A percentile compares a stretch with the other conserved stretches of the same genome.
These are phyloP conservation scores for Thermoascus crustaceus DNA, from an alignment of 2,329 filamentous ascomycete genomes.

Conservation along the genomic window DNA sequence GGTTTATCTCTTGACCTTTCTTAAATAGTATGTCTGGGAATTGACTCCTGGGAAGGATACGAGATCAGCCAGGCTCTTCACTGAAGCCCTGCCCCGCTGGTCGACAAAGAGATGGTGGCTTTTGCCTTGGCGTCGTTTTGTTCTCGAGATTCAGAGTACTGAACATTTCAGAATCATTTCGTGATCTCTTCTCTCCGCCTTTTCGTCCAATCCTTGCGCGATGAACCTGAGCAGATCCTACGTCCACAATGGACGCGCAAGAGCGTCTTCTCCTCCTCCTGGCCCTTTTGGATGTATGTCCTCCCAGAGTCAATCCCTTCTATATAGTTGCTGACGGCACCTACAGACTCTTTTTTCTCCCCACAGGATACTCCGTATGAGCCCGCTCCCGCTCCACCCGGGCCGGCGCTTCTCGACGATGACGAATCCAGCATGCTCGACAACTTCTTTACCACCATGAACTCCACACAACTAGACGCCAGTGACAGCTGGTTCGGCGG, in stretches of 20 bases:
- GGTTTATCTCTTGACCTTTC: neutral
- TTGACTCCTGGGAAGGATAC: no score
- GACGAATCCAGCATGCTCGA: slow-evolving; percentile 49
- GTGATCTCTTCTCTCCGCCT: neutral
- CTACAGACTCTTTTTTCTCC: slow-evolving; percentile 27
- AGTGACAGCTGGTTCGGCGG: slow-evolving; percentile 31
- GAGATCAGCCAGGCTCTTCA: no score
- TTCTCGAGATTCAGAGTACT: neutral
- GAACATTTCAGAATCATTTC: neutral
- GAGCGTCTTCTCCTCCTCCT: slow-evolving; percentile 42
- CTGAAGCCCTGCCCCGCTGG: no score
- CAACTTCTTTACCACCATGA: slow-evolving; percentile 37
- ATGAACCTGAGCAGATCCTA: slow-evolving; percentile 29
- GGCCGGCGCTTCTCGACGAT: slow-evolving; percentile 58
- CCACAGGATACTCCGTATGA: slow-evolving; percentile 30
- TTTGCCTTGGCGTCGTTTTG: no score
- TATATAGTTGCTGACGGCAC: neutral
- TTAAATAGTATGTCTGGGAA: no score
- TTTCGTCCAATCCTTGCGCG: slow-evolving; percentile 6
- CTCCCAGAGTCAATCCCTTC: slow-evolving; percentile 4
- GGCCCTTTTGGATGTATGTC: slow-evolving; percentile 62
- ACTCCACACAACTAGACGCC: slow-evolving; percentile 28
- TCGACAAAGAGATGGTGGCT: no score
- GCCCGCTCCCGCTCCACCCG: slow-evolving; percentile 54
- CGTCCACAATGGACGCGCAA: slow-evolving; percentile 36